Base-by-base conservation (phyloP, 192 early-diverging fungal species). In the Spizellomyces punctatus region DNA sequence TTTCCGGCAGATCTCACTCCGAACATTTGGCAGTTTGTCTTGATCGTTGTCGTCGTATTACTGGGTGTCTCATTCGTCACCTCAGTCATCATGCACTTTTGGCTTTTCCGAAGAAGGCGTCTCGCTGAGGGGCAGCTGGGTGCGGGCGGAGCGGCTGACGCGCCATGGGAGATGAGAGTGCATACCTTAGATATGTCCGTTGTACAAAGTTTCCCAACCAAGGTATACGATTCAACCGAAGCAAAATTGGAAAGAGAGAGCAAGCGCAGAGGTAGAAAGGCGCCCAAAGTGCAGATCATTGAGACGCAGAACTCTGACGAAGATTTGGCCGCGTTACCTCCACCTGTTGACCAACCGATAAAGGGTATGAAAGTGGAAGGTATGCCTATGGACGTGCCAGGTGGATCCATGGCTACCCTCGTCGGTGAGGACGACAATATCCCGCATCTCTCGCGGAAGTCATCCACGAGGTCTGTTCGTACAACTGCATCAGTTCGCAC, bases 1-100 rank as follows among this genome's bases (percentile, higher is more conserved):
- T 54, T 61, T 14, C 59, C 59, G 12, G 21, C 14, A 27, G 36
- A 0, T 61, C 59, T 61, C 19, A 61, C 59, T 4, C 64, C 64
- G 27, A 65, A 65, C 36, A 10, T 58, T 48, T 68, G 66, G 66
- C 48, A 58, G 52, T 47, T 27, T 45, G 17, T 68, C 55, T n/a
- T 72, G 7, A 72, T 65, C 27, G 63, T 64, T 19, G 71, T 65
- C 27, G 52, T 72, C 16, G 63, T 42, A 8, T 21, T 72, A 6
- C 55, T 72, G 50, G 63, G n/a, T 9, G n/a, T 65, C 10, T 14
- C 62, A 22, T 65, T 64, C 19, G 10, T 64, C 46, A 22, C 17
- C 8, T 65, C 63, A 17, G 71, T 72, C 42, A 45, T 55, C 17
- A n/a, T 72, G 9, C 71, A 72, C 50, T 63, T 63, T 54, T 65